Evolutionary conservation across 805 yeast genomes (phyloP).

Genomic region (Yarrowia yakushimensis): DNA sequence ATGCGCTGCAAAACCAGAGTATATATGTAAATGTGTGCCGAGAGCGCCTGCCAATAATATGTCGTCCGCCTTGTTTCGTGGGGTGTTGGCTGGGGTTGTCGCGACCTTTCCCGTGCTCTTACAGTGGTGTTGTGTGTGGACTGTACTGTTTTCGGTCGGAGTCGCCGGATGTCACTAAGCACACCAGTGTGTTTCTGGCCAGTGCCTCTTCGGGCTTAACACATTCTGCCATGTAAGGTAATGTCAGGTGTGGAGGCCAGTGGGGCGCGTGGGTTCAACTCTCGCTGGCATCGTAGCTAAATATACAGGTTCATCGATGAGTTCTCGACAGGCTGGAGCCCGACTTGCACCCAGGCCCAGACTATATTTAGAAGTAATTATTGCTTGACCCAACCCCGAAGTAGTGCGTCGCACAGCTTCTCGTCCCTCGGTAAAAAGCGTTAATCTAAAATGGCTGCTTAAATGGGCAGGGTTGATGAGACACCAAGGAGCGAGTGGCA

Average conservation of each 20-base stretch:
- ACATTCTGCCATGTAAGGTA: constrained; percentile 6
- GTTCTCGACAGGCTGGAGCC: not conserved
- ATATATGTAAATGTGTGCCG: not conserved
- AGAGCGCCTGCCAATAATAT: not conserved
- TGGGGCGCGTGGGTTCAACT: not conserved
- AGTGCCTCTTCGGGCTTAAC: not conserved
- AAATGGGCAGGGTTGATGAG: not conserved
- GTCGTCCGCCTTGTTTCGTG: not conserved
- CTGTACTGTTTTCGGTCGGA: constrained; percentile 1
- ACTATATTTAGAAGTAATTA: constrained; percentile 4
- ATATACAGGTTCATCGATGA: not conserved
- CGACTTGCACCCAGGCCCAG: not conserved
- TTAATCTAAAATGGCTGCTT: not conserved
- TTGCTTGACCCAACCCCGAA: constrained; percentile 1
- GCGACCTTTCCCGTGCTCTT: not conserved
- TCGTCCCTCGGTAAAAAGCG: not conserved
- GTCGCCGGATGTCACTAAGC: not conserved
- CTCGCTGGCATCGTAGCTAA: not conserved
- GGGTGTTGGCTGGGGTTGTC: not conserved
- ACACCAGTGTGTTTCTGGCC: not conserved
- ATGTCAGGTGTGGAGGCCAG: not conserved
- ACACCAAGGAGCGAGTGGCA: not conserved
- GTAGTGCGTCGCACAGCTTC: not conserved
- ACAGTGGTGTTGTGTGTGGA: not conserved
- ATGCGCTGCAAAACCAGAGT: not conserved